Conservation (phyloP, 441 rosid species). For the Brassica hybrid region DNA sequence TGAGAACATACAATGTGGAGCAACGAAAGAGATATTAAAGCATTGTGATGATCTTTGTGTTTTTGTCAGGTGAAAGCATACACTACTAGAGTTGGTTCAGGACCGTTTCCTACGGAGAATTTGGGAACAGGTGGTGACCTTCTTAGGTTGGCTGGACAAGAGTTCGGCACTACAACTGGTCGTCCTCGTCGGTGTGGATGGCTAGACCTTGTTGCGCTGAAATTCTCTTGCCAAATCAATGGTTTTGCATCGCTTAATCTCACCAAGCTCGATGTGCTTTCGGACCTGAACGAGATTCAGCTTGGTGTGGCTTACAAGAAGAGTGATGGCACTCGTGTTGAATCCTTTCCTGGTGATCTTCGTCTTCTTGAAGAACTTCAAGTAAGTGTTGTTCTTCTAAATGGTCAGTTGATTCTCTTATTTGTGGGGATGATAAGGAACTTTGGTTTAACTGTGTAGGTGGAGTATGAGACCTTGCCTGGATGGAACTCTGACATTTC, state of each 20-base stretch:
- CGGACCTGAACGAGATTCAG: conserved; percentile 81
- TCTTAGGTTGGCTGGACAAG: no score
- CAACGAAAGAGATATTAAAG: no score
- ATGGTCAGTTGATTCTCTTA: no score
- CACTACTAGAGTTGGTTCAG: conserved; percentile 95
- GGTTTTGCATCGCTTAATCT: conserved; percentile 93
- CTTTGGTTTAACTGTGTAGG: conserved; percentile 46
- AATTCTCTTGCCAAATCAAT: no score
- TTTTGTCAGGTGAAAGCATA: conserved; percentile 87
- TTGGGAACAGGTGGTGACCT: no score
- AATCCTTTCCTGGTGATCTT: conserved; percentile 90
- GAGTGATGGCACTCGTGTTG: conserved; percentile 71
- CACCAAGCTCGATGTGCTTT: conserved; percentile 91
- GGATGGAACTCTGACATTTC: conserved; percentile 93
- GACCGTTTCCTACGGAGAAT: conserved; percentile 98
- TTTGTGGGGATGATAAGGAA: conserved; percentile 5
- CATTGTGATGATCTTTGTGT: background rate
- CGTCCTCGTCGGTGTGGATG: no score
- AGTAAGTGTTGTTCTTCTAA: conserved; percentile 43
- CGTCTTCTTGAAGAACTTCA: conserved; percentile 76
- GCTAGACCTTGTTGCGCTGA: no score
- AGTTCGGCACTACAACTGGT: no score
- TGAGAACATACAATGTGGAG: no score
- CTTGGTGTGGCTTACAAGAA: conserved; percentile 78
- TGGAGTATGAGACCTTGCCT: conserved; percentile 85